Percentiles rank a stretch among this genome's conserved stretches.
phyloP scores from a whole-genome alignment of 73 alveolate genomes.

The Blepharisma japonicum region DNA sequence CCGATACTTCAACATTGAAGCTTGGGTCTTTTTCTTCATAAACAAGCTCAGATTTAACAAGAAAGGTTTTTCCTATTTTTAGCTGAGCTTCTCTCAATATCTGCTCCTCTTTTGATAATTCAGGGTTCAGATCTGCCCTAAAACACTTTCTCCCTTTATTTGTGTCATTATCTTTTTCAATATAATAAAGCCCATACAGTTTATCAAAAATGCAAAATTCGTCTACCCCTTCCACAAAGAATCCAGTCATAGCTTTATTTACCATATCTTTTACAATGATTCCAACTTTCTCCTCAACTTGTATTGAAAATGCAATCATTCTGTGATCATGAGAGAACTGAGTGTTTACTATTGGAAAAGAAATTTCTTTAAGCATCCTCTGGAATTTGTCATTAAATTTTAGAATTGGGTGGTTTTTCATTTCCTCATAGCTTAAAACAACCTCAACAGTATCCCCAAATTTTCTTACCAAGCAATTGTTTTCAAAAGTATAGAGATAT shows the following conservation, averaged over 20 bases:
- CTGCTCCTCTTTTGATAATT: neutral
- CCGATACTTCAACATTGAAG: neutral
- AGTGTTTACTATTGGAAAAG: neutral
- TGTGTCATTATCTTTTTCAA: slow-evolving; percentile 8
- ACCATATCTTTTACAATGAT: slow-evolving; percentile 20
- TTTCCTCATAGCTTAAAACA: slow-evolving; percentile 1
- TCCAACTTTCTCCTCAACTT: neutral
- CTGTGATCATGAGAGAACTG: slow-evolving; percentile 12
- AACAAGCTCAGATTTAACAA: neutral
- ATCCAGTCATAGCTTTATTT: slow-evolving; percentile 18
- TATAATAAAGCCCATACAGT: slow-evolving; percentile 25
- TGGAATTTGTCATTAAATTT: neutral
- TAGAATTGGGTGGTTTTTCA: slow-evolving; percentile 3
- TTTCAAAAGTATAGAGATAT: neutral
- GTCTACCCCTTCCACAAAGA: neutral
- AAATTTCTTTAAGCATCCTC: neutral
- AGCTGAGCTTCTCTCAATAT: slow-evolving; percentile 9
- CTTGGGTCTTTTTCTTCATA: slow-evolving; percentile 1
- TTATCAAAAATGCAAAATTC: slow-evolving; percentile 15
- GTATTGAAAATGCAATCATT: too few relatives aligned
- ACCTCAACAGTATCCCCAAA: neutral
- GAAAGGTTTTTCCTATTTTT: neutral
- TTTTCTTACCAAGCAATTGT: neutral
- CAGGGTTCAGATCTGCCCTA: slow-evolving; percentile 13
- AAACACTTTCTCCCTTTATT: neutral